Evolutionary conservation across 208 protist genomes (phyloP), one percentile per base, ranked within the genome.

Genomic region (Wallacemonas sp.): DNA sequence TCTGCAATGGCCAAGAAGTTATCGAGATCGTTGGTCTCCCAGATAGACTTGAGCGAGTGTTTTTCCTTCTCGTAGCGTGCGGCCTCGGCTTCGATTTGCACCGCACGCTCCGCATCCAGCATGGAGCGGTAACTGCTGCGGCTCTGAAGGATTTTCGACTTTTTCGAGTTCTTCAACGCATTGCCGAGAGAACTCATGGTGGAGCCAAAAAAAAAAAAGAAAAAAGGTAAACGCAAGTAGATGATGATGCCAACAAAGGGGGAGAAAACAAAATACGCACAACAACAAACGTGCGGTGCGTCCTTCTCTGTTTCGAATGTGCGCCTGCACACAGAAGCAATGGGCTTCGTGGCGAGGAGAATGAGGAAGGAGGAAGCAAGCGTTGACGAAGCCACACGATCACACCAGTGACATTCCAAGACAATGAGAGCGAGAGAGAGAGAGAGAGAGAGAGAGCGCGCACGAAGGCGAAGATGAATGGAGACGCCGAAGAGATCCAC

Each of bases 1-100:
- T 97, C 89, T 5, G 92, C 88, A 55, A 91, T 94, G 36, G 78
- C 61, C 12, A 97, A 71, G 42, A 97, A 95, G 65, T 93, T 79
- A 27, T 95, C 85, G 6, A 97, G 67, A 33, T 91, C 82, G 62
- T 82, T 97, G 3, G 84, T 91, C 59, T 95, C 87, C 87, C 88
- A 95, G 50, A 97, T 91, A 52, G 86, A 94, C 76, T 93, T 81
- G 21, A 97, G 79, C 38, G 60, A 62, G 9, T 54, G 34, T n/a
- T 75, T 79, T 33, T 57, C 58, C 60, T 57, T 60, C 26, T 81
- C 69, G 67, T 85, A 73, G 38, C 83, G 81, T 22, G 61, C 54
- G 15, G 78, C 72, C 52, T 71, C 73, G 17, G 83, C 81, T 24
- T 77, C 67, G 9, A 86, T 42, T 19, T 68, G 37, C 9, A 59